Evolutionary conservation across 202 grass and related monocot genomes (phyloP).

Genomic region (Carex arenaria): DNA sequence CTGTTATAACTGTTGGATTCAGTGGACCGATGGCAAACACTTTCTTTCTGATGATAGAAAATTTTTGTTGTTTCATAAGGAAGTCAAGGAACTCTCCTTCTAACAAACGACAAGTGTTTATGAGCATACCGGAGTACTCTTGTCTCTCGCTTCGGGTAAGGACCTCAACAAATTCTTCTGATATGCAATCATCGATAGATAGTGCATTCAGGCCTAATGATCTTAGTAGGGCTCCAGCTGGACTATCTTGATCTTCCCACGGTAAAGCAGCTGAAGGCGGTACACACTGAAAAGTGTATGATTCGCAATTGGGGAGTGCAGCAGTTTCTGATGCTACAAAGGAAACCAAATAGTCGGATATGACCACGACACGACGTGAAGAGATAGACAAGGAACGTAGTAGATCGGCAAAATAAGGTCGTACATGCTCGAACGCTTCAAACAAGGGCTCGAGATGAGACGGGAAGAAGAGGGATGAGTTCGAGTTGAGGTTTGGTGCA

Average conservation of each 20-base stretch:
- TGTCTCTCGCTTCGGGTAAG: neutral
- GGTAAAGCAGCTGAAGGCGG: constrained; percentile 18
- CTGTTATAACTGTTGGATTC: constrained; percentile 11
- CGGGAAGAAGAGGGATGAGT: constrained; percentile 22
- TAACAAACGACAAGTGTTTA: constrained; percentile 36
- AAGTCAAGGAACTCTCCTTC: constrained; percentile 47
- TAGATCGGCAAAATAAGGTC: constrained; percentile 17
- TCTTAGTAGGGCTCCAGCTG: neutral
- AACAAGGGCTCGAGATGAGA: constrained; percentile 41
- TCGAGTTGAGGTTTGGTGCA: constrained; percentile 11
- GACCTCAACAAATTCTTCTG: constrained; percentile 40
- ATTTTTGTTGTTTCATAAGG: neutral
- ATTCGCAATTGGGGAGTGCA: constrained; percentile 39
- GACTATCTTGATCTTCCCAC: constrained; percentile 2
- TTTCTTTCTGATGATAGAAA: constrained; percentile 30
- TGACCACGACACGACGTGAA: constrained; percentile 30
- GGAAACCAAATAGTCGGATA: constrained; percentile 31
- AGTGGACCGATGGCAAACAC: constrained; percentile 46
- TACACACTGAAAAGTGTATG: constrained; percentile 43
- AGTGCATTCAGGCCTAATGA: constrained; percentile 25
- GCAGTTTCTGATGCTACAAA: constrained; percentile 45
- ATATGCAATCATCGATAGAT: constrained; percentile 32
- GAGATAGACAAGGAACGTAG: constrained; percentile 20
- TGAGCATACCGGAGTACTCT: neutral
- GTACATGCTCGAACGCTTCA: constrained; percentile 17